These are phyloP conservation scores for Heterobasidion annosum DNA, from an alignment of 1,284 basidiomycete species.

Conservation along the genomic window DNA sequence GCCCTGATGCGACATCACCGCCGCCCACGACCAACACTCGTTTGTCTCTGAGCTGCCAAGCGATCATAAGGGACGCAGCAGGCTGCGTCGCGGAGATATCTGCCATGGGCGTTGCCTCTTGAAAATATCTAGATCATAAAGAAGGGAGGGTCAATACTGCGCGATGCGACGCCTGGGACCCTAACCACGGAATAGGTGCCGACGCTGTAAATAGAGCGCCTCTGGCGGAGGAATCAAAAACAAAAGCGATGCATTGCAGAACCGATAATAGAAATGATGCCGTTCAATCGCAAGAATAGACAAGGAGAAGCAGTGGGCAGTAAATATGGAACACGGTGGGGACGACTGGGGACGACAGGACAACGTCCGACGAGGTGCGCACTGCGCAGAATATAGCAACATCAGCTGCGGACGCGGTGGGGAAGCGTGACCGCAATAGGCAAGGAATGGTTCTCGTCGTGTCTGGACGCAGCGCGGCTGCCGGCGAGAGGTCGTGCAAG, in stretches of 20 bases:
- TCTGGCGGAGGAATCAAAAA: too few species aligned
- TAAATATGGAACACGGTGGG: too few species aligned
- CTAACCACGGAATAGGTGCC: not conserved
- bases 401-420: not conserved
- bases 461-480: not conserved
- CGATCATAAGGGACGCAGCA: constrained; percentile 60
- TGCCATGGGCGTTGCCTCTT: not conserved
- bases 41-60: constrained; percentile 81
- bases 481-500: not conserved
- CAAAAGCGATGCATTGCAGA: too few species aligned
- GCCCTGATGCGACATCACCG: constrained; percentile 78
- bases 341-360: too few species aligned
- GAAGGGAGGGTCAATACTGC: not conserved
- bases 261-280: too few species aligned
- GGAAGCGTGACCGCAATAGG: not conserved
- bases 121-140: not conserved
- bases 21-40: constrained; percentile 83
- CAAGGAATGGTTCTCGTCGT: not conserved
- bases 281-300: too few species aligned
- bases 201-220: too few species aligned
- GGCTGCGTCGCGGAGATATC: not conserved
- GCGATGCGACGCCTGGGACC: not conserved
- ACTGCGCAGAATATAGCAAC: not conserved
- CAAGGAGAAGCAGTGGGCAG: too few species aligned
- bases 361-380: too few species aligned